Conservation (phyloP, 2,329 filamentous ascomycete species). For the Ampelomyces quisqualis region DNA sequence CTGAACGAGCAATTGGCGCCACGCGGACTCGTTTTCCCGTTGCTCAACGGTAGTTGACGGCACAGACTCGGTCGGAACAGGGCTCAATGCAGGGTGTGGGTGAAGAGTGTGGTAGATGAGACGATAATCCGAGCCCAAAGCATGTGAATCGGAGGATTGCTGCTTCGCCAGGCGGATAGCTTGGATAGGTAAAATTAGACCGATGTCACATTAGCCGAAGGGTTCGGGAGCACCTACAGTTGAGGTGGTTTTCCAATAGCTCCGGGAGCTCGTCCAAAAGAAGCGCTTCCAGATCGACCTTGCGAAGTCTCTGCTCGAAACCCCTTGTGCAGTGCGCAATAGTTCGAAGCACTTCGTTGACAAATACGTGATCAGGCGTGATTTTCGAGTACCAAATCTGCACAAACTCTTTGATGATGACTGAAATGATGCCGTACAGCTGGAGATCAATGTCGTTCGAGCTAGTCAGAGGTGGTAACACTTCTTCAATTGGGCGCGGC, state of each 20-base stretch:
- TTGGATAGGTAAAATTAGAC: slow-evolving; percentile 45
- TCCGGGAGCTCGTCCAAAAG: slow-evolving; percentile 85
- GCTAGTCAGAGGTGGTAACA: slow-evolving; percentile 88
- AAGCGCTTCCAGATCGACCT: slow-evolving; percentile 79
- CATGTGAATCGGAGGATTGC: slow-evolving; percentile 58
- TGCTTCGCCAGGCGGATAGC: slow-evolving; percentile 70
- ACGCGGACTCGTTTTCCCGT: slow-evolving; percentile 73
- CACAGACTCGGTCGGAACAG: slow-evolving; percentile 64
- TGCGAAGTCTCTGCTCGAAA: slow-evolving; percentile 80
- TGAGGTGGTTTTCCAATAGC: slow-evolving; percentile 75
- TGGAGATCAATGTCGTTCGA: slow-evolving; percentile 92
- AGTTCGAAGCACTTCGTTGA: slow-evolving; percentile 83
- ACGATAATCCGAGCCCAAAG: slow-evolving; percentile 63
- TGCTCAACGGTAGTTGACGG: slow-evolving; percentile 60
- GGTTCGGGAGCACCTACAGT: slow-evolving; percentile 57
- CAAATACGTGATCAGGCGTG: slow-evolving; percentile 84
- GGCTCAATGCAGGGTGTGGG: slow-evolving; percentile 77
- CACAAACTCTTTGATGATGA: slow-evolving; percentile 87
- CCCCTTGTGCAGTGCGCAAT: slow-evolving; percentile 89
- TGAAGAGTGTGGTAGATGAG: slow-evolving; percentile 80
- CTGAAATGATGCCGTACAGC: slow-evolving; percentile 87
- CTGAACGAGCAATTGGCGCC: slow-evolving; percentile 85
- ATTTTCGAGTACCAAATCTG: slow-evolving; percentile 92
- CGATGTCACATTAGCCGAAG: slow-evolving; percentile 16
- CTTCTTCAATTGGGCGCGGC: slow-evolving; percentile 70